phyloP scores from a whole-genome alignment of 108 stramenopile species.

The Cyclostephanos invisitatus region DNA sequence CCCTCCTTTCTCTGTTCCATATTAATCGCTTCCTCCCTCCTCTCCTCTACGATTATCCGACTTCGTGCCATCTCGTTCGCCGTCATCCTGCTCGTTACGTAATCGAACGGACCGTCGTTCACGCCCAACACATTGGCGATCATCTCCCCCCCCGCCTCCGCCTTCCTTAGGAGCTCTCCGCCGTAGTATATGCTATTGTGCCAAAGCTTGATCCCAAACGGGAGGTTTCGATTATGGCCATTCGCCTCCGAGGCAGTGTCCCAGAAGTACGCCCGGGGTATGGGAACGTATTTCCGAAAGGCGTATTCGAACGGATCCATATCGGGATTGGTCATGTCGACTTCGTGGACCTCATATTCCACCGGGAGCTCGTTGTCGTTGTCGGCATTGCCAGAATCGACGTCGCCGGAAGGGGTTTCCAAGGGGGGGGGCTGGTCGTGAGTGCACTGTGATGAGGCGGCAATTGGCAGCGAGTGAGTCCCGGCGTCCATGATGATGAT shows the following conservation, averaged over 20 bases:
- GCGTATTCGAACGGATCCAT: slow-evolving; percentile 70
- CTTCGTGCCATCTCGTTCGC: slow-evolving; percentile 48
- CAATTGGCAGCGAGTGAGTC: neutral
- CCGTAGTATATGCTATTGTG: slow-evolving; percentile 48
- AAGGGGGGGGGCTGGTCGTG: neutral
- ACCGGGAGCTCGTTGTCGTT: slow-evolving; percentile 21
- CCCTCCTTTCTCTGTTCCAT: slow-evolving; percentile 24
- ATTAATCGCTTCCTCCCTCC: slow-evolving; percentile 20
- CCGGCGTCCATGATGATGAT: neutral
- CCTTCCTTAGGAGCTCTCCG: slow-evolving; percentile 23
- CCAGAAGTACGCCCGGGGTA: slow-evolving; percentile 66
- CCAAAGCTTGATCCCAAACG: slow-evolving; percentile 52
- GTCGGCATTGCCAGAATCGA: neutral
- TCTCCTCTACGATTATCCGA: slow-evolving; percentile 26
- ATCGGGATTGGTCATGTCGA: slow-evolving; percentile 52
- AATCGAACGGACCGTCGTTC: slow-evolving; percentile 49
- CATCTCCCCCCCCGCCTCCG: slow-evolving; percentile 49
- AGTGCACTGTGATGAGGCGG: neutral
- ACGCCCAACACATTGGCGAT: slow-evolving; percentile 50
- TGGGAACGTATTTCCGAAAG: slow-evolving; percentile 55
- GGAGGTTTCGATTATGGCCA: slow-evolving; percentile 40
- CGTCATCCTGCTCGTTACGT: slow-evolving; percentile 58
- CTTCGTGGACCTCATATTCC: slow-evolving; percentile 49
- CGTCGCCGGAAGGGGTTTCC: too few species aligned
- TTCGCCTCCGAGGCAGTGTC: slow-evolving; percentile 43